Conservation (phyloP, 1,139 yeast genomes). For the Yamadazyma mexicana region DNA sequence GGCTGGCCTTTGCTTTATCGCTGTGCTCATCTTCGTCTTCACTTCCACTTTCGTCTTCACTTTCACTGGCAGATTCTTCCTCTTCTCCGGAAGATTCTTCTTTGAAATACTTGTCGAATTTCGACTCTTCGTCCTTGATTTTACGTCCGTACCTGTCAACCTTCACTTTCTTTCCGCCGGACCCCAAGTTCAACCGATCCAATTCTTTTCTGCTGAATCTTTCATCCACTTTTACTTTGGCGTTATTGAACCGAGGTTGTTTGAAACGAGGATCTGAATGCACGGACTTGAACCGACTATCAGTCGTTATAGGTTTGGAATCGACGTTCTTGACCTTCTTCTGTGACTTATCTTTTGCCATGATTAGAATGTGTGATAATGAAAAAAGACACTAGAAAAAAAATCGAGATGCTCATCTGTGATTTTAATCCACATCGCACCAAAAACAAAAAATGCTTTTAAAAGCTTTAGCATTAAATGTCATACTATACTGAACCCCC, state of each 20-base stretch:
- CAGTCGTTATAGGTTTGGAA: conserved; percentile 46
- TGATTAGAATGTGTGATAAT: not conserved
- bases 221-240: conserved; percentile 80
- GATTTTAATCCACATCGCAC: too few species aligned
- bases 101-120: conserved; percentile 67
- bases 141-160: conserved; percentile 89
- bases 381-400: not conserved
- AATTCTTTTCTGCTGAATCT: conserved; percentile 79
- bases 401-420: not conserved
- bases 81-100: conserved; percentile 24
- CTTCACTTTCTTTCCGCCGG: conserved; percentile 50
- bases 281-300: conserved; percentile 75
- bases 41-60: conserved; percentile 14
- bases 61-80: conserved; percentile 15
- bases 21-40: conserved; percentile 14
- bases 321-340: conserved; percentile 7
- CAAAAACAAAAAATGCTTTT: too few species aligned
- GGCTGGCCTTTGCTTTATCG: conserved; percentile 10
- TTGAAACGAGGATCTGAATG: conserved; percentile 89
- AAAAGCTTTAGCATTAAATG: too few species aligned
- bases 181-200: conserved; percentile 54
- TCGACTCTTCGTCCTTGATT: conserved; percentile 42
- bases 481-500: conserved; percentile 53
- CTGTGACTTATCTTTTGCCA: conserved; percentile 23
- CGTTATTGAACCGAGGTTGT: conserved; percentile 65